Evolutionary conservation across 2,329 filamentous ascomycete species (phyloP).

Genomic region (Sarocladiaceae sp.): DNA sequence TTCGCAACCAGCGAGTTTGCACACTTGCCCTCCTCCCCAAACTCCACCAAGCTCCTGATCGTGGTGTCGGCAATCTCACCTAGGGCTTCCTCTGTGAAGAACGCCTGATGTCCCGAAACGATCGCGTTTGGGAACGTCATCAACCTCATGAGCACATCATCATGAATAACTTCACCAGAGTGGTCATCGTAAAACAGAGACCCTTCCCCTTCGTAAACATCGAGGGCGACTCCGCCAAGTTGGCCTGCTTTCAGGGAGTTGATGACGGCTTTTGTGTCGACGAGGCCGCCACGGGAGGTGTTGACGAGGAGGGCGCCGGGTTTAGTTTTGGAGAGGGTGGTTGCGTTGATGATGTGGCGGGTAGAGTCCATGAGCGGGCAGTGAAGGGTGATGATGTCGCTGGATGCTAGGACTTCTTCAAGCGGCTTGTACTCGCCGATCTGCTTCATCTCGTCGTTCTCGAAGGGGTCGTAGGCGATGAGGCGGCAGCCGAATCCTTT

Average conservation of each 20-base stretch:
- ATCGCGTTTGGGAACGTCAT: constrained; percentile 64
- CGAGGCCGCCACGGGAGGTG: constrained; percentile 59
- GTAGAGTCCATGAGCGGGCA: constrained; percentile 58
- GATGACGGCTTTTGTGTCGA: constrained; percentile 55
- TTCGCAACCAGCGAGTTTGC: constrained; percentile 27
- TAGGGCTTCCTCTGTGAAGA: constrained; percentile 61
- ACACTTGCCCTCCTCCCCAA: constrained; percentile 27
- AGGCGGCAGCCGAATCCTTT: constrained; percentile 58
- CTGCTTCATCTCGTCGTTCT: constrained; percentile 39
- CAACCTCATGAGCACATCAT: constrained; percentile 59
- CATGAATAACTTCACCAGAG: constrained; percentile 57
- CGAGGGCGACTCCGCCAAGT: constrained; percentile 56
- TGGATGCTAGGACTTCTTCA: constrained; percentile 44
- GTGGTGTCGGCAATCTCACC: constrained; percentile 57
- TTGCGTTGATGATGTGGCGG: constrained; percentile 52
- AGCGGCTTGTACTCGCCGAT: constrained; percentile 47
- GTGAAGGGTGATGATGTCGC: constrained; percentile 59
- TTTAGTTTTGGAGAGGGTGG: constrained; percentile 50
- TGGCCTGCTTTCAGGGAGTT: constrained; percentile 53
- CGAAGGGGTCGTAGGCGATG: constrained; percentile 54
- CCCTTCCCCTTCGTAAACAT: constrained; percentile 64
- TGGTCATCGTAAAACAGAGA: constrained; percentile 60
- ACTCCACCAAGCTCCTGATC: constrained; percentile 48
- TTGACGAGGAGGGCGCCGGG: constrained; percentile 56
- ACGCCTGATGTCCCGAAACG: constrained; percentile 62